Base-by-base conservation (phyloP, 257 asterid species). In the Coffea canephora region DNA sequence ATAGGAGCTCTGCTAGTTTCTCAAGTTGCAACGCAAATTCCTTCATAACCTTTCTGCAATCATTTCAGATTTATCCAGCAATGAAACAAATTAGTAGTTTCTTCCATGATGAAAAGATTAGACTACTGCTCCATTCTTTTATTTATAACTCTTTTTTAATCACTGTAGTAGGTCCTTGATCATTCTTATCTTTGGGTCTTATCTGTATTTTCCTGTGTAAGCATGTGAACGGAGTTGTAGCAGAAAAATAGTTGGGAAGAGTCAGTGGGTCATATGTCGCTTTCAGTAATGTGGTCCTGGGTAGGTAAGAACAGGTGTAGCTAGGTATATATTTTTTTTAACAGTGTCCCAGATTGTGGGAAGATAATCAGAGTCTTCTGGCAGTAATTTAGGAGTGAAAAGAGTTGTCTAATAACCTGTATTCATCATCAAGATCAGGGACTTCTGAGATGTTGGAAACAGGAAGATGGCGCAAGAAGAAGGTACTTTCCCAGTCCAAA, bases 401-500 rank as follows among this genome's bases (percentile, higher is more conserved):
- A 59, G 68, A 31, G 13, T 12, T 4, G 43, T 16, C 2, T 18
- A 11, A 39, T 8, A 18, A 89, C 93, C 96, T 91, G 93, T 91
- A 91, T 68, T 87, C 82, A 3, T 91, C 89, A 23, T 89, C 88
- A 59, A 91, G 91, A 83, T 91, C 96, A 36, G 92, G 92, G 82
- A 91, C 36, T 73, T 91, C 90, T 6, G 89, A 86, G 80, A 89
- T 81, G 86, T 88, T 91, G 3, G 96, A 91, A 73, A 71, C 83
- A 27, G 96, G 96, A 16, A 91, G 93, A 73, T 91, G 96, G 70
- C 87, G 87, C 78, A 89, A 66, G 85, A 62, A 83, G 89, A 91
- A 91, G 25, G 96, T 88, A 88, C 92, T 88, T 66, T 91, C 96
- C 96, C 96, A 91, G 67, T 91, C 96, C 13, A 88, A 76, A 75